These are phyloP conservation scores for Gliomastix tumulicola DNA, from an alignment of 2,329 filamentous ascomycete species.

Conservation along the genomic window DNA sequence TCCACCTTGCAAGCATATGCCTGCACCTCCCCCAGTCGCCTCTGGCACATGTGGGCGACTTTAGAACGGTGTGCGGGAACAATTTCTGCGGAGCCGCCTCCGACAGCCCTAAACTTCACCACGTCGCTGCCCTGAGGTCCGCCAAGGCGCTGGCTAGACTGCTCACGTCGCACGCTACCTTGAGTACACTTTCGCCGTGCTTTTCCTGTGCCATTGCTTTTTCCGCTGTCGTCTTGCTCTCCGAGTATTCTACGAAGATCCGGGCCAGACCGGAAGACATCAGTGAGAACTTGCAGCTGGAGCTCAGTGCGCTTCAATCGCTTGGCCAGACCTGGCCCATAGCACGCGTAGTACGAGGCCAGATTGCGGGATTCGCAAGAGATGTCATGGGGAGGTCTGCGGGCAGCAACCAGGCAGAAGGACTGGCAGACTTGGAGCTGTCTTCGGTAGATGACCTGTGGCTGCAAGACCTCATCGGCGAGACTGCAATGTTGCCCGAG, in stretches of 20 bases:
- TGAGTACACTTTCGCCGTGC: slow-evolving; percentile 4
- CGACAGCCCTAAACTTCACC: slow-evolving; percentile 3
- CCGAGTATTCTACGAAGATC: slow-evolving; percentile 3
- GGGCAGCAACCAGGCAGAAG: slow-evolving; percentile 4
- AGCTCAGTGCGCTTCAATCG: slow-evolving; percentile 4
- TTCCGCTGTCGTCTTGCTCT: slow-evolving; percentile 4
- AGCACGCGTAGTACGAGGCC: slow-evolving; percentile 3
- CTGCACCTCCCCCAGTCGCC: slow-evolving; percentile 4
- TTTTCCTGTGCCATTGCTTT: slow-evolving; percentile 5
- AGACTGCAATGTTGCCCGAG: too few species aligned
- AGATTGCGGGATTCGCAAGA: slow-evolving; percentile 4
- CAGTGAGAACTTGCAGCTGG: slow-evolving; percentile 4
- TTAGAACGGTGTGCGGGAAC: slow-evolving; percentile 5
- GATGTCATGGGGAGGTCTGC: slow-evolving; percentile 1
- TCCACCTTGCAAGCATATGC: slow-evolving; percentile 4
- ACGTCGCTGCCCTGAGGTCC: slow-evolving; percentile 3
- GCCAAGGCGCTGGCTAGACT: slow-evolving; percentile 5
- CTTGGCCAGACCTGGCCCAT: slow-evolving; percentile 4
- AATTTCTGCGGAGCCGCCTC: background rate
- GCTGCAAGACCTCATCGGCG: too few species aligned
- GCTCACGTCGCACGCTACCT: slow-evolving; percentile 1
- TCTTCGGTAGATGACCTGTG: too few species aligned
- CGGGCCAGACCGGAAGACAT: slow-evolving; percentile 2
- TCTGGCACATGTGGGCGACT: slow-evolving; percentile 2
- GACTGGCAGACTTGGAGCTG: too few species aligned